These are phyloP conservation scores for Epichloe sylvatica DNA, from an alignment of 2,329 filamentous ascomycete genomes.

Conservation along the genomic window DNA sequence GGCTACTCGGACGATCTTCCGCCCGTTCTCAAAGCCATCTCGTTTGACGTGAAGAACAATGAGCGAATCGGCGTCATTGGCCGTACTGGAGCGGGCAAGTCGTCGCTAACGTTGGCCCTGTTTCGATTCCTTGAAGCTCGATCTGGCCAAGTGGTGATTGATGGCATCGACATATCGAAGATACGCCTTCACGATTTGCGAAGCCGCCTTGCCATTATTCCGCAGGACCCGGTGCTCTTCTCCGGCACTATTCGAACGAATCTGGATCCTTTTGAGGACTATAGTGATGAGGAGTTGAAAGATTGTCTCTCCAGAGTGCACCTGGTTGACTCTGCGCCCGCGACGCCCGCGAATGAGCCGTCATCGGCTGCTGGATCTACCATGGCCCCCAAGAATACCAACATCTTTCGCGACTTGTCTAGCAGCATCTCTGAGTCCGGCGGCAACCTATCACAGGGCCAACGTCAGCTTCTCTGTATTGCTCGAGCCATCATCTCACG, in stretches of 20 bases:
- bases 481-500: conserved; percentile 58
- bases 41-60: conserved; percentile 50
- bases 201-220: conserved; percentile 66
- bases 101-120: conserved; percentile 57
- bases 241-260: conserved; percentile 65
- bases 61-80: conserved; percentile 66
- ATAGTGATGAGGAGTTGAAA: conserved; percentile 53
- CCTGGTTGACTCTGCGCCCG: conserved; percentile 34
- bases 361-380: conserved; percentile 22
- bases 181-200: conserved; percentile 57
- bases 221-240: conserved; percentile 68
- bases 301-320: conserved; percentile 59
- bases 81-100: conserved; percentile 66
- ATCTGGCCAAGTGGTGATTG: conserved; percentile 53
- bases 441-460: conserved; percentile 61
- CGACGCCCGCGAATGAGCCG: conserved; percentile 25
- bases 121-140: conserved; percentile 64
- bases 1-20: conserved; percentile 58
- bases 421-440: conserved; percentile 58
- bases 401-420: conserved; percentile 49
- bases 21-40: conserved; percentile 55
- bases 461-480: conserved; percentile 62
- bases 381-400: conserved; percentile 37
- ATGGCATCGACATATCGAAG: conserved; percentile 60
- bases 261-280: conserved; percentile 61